phyloP scores from a whole-genome alignment of 805 yeast genomes.

The Starmerella floris region DNA sequence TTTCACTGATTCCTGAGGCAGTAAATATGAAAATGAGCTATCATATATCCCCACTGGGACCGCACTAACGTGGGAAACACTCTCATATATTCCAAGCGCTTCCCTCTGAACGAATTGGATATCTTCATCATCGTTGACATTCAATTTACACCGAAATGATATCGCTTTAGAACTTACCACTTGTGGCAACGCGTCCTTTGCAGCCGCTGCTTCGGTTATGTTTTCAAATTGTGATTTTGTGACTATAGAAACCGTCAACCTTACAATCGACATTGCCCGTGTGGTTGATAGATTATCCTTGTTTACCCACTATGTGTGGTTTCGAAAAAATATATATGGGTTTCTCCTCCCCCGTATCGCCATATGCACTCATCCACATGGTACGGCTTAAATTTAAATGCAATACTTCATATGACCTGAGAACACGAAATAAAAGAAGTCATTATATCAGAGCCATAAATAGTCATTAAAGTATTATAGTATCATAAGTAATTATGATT shows the following conservation, averaged over 20 bases:
- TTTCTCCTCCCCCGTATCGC: no score
- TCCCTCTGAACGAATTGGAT: constrained; percentile 2
- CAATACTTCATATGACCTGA: no score
- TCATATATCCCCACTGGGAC: constrained; percentile 4
- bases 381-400: no score
- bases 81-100: constrained; percentile 4
- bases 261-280: background rate
- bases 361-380: no score
- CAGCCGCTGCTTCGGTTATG: constrained; percentile 1
- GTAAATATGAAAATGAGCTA: constrained; percentile 7
- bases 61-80: constrained; percentile 1
- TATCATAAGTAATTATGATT: no score
- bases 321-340: no score
- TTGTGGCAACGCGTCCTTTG: background rate
- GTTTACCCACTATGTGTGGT: no score
- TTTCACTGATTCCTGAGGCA: constrained; percentile 1
- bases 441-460: background rate
- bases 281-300: no score
- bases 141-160: constrained; percentile 3
- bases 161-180: background rate
- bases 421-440: background rate
- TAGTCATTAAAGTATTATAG: background rate
- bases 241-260: constrained; percentile 5
- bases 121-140: background rate
- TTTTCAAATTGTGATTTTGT: background rate